Percentiles rank a stretch among this genome's conserved stretches.
phyloP scores from a whole-genome alignment of 805 yeast genomes.

The Wickerhamomyces bisporus region DNA sequence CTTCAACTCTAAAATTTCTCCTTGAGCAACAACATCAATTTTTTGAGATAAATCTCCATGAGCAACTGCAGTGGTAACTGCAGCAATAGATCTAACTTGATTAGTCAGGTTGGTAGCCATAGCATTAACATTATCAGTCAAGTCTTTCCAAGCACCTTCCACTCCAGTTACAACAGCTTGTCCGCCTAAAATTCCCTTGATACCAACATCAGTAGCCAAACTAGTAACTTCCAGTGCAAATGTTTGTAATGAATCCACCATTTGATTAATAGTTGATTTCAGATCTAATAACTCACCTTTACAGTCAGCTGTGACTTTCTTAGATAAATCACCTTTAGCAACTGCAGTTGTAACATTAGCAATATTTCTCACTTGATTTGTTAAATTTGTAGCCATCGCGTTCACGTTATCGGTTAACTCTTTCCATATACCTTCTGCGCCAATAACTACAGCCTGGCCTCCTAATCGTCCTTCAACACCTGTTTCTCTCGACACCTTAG shows the following conservation, averaged over 20 bases:
- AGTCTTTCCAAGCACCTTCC: slow-evolving; percentile 89
- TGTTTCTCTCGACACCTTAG: slow-evolving; percentile 85
- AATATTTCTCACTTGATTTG: slow-evolving; percentile 85
- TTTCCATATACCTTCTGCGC: slow-evolving; percentile 88
- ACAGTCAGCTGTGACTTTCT: slow-evolving; percentile 83
- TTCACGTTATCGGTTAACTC: slow-evolving; percentile 87
- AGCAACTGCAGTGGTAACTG: slow-evolving; percentile 89
- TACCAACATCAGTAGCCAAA: slow-evolving; percentile 93
- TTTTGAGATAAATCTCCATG: slow-evolving; percentile 90
- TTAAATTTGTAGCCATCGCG: slow-evolving; percentile 87
- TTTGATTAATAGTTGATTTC: slow-evolving; percentile 81
- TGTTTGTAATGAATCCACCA: slow-evolving; percentile 87
- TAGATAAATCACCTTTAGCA: slow-evolving; percentile 84
- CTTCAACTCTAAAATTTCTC: slow-evolving; percentile 81
- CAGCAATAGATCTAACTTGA: slow-evolving; percentile 89
- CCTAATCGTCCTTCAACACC: slow-evolving; percentile 90
- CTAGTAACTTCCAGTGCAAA: slow-evolving; percentile 86
- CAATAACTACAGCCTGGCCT: slow-evolving; percentile 84
- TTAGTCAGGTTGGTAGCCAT: slow-evolving; percentile 91
- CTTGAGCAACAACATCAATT: slow-evolving; percentile 86
- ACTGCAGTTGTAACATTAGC: slow-evolving; percentile 86
- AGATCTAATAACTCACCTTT: slow-evolving; percentile 86
- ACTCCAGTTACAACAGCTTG: slow-evolving; percentile 90
- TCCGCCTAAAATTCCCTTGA: slow-evolving; percentile 87
- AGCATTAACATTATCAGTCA: slow-evolving; percentile 85